phyloP scores from a whole-genome alignment of 306 rosid genomes.

The Vigna trinervia region DNA sequence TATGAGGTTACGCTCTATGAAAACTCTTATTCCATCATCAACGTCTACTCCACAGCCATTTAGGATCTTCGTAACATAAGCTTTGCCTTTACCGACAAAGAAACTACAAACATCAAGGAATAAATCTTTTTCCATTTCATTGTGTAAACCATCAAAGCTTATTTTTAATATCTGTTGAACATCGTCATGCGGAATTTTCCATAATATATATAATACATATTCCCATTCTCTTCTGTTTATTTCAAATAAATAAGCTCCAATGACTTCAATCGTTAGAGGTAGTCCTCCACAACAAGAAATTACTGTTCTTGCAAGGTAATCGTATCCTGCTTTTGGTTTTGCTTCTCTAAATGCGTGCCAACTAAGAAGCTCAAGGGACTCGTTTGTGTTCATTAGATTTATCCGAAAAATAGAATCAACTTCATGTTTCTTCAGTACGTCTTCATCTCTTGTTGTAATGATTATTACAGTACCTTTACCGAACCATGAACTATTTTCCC shows the following conservation, averaged over 20 bases:
- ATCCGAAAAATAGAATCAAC: neutral
- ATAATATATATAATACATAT: constrained; percentile 34
- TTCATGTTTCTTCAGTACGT: neutral
- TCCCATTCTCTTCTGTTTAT: constrained; percentile 33
- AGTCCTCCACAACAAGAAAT: constrained; percentile 40
- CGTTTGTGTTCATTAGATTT: neutral
- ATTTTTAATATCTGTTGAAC: constrained; percentile 33
- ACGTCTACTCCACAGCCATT: constrained; percentile 44
- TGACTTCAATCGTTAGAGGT: constrained; percentile 48
- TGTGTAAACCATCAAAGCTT: constrained; percentile 18
- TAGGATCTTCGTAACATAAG: constrained; percentile 12
- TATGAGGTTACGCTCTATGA: constrained; percentile 38
- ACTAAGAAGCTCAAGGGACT: constrained; percentile 2
- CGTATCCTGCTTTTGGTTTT: neutral
- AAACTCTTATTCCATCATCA: constrained; percentile 37
- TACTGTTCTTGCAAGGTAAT: neutral
- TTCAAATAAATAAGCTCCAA: constrained; percentile 31
- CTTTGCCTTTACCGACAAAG: constrained; percentile 39
- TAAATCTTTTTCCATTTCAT: constrained; percentile 13
- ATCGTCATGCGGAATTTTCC: constrained; percentile 6
- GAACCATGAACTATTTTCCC: no score
- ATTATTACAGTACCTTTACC: constrained; percentile 43
- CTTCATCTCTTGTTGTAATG: constrained; percentile 38
- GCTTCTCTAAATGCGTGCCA: constrained; percentile 44
- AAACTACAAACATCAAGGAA: constrained; percentile 49